These are phyloP conservation scores for Aspergillus campestris DNA, from an alignment of 495 filamentous ascomycete genomes.

Conservation along the genomic window DNA sequence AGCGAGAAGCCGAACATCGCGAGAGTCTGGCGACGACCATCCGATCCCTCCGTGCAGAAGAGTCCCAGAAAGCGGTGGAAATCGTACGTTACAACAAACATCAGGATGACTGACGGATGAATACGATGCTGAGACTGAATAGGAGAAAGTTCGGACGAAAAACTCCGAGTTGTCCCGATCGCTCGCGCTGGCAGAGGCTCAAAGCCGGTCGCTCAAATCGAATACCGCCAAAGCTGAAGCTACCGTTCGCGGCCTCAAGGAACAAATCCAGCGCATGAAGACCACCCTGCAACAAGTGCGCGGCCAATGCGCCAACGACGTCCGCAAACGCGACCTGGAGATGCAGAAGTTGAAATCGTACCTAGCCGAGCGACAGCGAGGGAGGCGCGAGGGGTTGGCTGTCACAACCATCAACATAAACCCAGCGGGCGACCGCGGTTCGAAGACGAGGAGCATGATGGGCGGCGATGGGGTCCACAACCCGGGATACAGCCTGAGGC, in stretches of 20 bases:
- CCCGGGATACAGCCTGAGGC: conserved; percentile 62
- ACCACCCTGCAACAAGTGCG: conserved; percentile 71
- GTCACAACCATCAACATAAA: conserved; percentile 45
- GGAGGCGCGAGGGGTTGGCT: conserved; percentile 40
- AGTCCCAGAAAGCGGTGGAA: conserved; percentile 57
- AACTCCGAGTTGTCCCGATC: conserved; percentile 65
- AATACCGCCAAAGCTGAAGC: conserved; percentile 66
- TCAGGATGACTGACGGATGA: neutral
- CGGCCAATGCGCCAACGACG: conserved; percentile 80
- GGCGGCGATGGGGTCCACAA: conserved; percentile 43
- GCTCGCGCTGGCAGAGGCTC: conserved; percentile 62
- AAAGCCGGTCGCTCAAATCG: conserved; percentile 58
- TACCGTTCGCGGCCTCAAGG: conserved; percentile 59
- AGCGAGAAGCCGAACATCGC: conserved; percentile 85
- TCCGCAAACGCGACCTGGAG: conserved; percentile 84
- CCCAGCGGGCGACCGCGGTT: conserved; percentile 25
- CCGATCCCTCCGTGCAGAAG: conserved; percentile 60
- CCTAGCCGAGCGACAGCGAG: conserved; percentile 47
- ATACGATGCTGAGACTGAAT: conserved; percentile 9
- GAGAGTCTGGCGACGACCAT: conserved; percentile 74
- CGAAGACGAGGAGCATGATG: conserved; percentile 17
- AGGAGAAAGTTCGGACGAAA: conserved; percentile 60
- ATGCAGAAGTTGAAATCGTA: conserved; percentile 83
- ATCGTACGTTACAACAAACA: conserved; percentile 29
- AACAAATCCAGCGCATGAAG: conserved; percentile 73